Conservation (phyloP, 176 grass and related monocot species). For the Raddia distichophylla region DNA sequence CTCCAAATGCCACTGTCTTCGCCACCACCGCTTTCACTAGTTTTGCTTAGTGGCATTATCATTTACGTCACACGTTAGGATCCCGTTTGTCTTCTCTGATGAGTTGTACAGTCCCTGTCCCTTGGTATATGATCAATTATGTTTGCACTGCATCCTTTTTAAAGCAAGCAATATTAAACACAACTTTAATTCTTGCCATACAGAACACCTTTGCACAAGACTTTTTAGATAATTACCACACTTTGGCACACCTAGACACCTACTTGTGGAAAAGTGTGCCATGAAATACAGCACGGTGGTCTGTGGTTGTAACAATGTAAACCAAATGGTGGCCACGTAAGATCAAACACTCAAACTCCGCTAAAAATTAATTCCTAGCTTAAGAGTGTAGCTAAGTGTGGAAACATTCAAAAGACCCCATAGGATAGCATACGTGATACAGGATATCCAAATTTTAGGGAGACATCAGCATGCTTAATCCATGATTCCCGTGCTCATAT, state of each 20-base stretch:
- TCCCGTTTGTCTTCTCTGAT: too few relatives aligned
- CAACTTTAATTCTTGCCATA: not conserved
- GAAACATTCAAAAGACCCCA: not conserved
- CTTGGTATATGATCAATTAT: slow-evolving; percentile 11
- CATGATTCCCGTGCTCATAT: not conserved
- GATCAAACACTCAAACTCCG: not conserved
- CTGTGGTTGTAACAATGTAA: not conserved
- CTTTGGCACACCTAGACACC: not conserved
- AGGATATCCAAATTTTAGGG: not conserved
- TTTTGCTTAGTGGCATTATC: too few relatives aligned
- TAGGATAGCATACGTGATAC: not conserved
- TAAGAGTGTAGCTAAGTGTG: not conserved
- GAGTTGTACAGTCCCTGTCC: not conserved
- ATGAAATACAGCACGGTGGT: not conserved
- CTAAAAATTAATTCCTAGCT: not conserved
- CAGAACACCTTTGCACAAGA: not conserved
- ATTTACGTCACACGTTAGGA: too few relatives aligned
- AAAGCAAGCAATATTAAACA: not conserved
- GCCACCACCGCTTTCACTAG: too few relatives aligned
- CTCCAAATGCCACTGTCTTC: too few relatives aligned
- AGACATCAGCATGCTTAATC: not conserved
- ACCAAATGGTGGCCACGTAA: not conserved
- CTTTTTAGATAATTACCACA: not conserved
- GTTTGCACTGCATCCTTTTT: slow-evolving; percentile 16
- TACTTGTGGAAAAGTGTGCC: not conserved